Base-by-base conservation (phyloP, 2,329 filamentous ascomycete species). In the Dothistroma pini region DNA sequence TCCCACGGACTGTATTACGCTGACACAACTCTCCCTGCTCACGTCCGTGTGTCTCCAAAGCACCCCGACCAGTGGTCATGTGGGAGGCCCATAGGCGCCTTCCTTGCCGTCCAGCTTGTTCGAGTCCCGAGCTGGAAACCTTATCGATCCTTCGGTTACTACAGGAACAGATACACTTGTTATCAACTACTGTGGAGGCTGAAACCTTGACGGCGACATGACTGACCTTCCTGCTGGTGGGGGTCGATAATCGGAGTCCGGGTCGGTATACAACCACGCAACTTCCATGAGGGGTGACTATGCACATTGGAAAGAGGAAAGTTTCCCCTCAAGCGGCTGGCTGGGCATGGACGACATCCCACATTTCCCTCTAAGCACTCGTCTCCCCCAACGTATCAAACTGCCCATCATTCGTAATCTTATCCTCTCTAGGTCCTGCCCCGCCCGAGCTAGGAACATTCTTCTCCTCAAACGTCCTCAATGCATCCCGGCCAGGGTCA, bases 401-500 rank as follows among this genome's bases (percentile, higher is more conserved):
- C 49, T 67, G 60, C 21, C 66, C 64, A 35, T 67, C 66, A 41
- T 59, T 59, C 14, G 49, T 63, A 29, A 69, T 59, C 34, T 58
- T 12, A 25, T 31, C 31, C 57, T 69, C 49, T 22, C 67, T 57
- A 21, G 65, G 51, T n/a, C 73, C 66, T 35, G 68, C 70, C 55
- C 72, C 74, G n/a, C 65, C 70, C 6, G 70, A 71, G 50, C 63
- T 64, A 58, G 74, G 65, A 41, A 73, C 74, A 63, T 73, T 72
- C 54, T 56, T 65, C 68, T 69, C 71, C 67, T 72, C 66, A 22
- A 77, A 70, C 54, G 75, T 69, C 19, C 67, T 57, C 71, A 81
- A 71, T 7, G 83, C 84, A 19, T 74, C 67, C 32, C 84, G 75
- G 2, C 79, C 80, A 2, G 85, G 84, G 66, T 87, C 85, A 47